Percentiles rank a stretch among this genome's conserved stretches.
These are phyloP conservation scores for Ilyonectria mors-panacis DNA, from an alignment of 2,329 filamentous ascomycete species.

Conservation along the genomic window DNA sequence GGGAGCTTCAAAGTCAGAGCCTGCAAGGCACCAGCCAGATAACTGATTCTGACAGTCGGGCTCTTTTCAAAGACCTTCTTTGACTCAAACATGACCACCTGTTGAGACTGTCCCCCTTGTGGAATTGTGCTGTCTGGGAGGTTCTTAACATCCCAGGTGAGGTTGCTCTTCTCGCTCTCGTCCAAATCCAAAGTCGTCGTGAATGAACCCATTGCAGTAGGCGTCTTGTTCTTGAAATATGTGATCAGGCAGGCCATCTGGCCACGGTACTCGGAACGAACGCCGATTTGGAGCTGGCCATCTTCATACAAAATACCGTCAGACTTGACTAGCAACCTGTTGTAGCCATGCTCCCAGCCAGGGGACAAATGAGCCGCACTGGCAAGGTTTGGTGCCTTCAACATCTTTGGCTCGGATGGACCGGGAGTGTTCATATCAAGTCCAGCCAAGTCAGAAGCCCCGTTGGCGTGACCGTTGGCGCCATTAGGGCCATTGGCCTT, in stretches of 20 bases:
- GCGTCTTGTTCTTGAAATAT: slow-evolving; percentile 96
- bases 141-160: slow-evolving; percentile 90
- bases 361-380: slow-evolving; percentile 94
- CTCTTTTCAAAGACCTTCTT: slow-evolving; percentile 85
- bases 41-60: slow-evolving; percentile 94
- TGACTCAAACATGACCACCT: slow-evolving; percentile 95
- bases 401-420: slow-evolving; percentile 68
- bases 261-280: slow-evolving; percentile 95
- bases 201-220: slow-evolving; percentile 87
- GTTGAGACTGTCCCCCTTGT: slow-evolving; percentile 85
- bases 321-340: slow-evolving; percentile 81
- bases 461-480: slow-evolving; percentile 65
- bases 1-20: slow-evolving; percentile 93
- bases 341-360: slow-evolving; percentile 93
- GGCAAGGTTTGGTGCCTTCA: slow-evolving; percentile 86
- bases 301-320: slow-evolving; percentile 97
- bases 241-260: slow-evolving; percentile 95
- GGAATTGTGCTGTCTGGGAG: slow-evolving; percentile 87
- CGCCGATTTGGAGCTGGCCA: slow-evolving; percentile 90
- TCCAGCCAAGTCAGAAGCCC: slow-evolving; percentile 80
- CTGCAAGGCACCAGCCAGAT: slow-evolving; percentile 93
- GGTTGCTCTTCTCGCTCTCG: slow-evolving; percentile 71
- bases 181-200: slow-evolving; percentile 94
- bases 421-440: slow-evolving; percentile 81
- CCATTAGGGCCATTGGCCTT: slow-evolving; percentile 66